Evolutionary conservation across 108 stramenopile genomes (phyloP).

Genomic region (Cyclotella atomus): DNA sequence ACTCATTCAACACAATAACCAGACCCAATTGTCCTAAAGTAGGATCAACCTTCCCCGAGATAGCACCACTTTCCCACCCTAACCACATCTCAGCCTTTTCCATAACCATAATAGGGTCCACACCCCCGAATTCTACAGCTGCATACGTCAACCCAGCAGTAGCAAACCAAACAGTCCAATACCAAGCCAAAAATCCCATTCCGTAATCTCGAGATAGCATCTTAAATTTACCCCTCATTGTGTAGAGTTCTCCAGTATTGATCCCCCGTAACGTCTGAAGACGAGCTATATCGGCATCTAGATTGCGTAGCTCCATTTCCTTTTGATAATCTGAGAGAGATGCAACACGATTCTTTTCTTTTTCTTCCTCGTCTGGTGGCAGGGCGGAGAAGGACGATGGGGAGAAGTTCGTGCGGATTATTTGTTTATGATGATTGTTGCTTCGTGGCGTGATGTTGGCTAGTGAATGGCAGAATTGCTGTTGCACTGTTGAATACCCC

Average conservation of each 20-base stretch:
- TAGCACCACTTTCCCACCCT: constrained; percentile 54
- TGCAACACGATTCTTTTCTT: constrained; percentile 71
- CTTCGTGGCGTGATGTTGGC: neutral
- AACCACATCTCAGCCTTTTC: constrained; percentile 60
- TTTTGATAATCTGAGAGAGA: constrained; percentile 68
- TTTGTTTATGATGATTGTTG: neutral
- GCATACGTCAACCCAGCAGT: constrained; percentile 68
- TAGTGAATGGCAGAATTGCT: neutral
- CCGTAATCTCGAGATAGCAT: constrained; percentile 78
- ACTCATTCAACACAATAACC: constrained; percentile 78
- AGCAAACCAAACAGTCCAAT: constrained; percentile 76
- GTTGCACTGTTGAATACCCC: neutral
- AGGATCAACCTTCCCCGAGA: constrained; percentile 73
- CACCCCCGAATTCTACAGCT: constrained; percentile 72
- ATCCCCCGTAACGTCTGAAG: constrained; percentile 78
- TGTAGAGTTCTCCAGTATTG: constrained; percentile 88
- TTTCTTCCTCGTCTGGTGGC: constrained; percentile 79
- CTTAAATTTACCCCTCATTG: constrained; percentile 84
- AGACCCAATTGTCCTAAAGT: constrained; percentile 78
- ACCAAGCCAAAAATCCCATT: constrained; percentile 76
- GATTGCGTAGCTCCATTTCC: constrained; percentile 76
- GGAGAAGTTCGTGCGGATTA: constrained; percentile 22
- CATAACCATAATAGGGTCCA: constrained; percentile 74
- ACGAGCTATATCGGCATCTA: constrained; percentile 75
- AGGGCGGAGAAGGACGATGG: constrained; percentile 74